Evolutionary conservation across 192 early-diverging fungal species (phyloP).

Genomic region (Anaeromyces robustus): DNA sequence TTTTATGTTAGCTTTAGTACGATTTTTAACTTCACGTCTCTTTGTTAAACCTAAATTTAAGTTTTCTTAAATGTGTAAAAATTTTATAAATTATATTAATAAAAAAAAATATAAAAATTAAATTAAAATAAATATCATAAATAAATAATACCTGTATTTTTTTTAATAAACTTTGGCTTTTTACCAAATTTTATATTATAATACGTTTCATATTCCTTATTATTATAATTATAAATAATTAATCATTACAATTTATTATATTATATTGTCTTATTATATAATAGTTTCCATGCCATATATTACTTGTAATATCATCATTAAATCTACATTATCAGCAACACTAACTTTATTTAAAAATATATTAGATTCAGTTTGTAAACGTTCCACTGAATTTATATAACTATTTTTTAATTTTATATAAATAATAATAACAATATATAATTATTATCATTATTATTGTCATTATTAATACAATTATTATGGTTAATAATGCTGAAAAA

Average conservation of each 20-base stretch:
- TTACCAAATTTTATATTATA: conserved; percentile 34
- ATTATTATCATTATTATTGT: no score
- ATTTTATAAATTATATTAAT: no score
- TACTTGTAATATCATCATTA: conserved; percentile 29
- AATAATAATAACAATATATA: no score
- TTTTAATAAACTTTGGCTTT: conserved; percentile 21
- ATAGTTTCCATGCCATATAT: no score
- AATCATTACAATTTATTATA: no score
- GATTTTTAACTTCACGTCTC: background rate
- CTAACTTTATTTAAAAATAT: conserved; percentile 19
- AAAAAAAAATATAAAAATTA: background rate
- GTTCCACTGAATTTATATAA: background rate
- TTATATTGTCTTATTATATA: no score
- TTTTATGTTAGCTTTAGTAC: background rate
- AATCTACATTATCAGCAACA: conserved; percentile 36
- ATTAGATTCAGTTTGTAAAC: conserved; percentile 17
- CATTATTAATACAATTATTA: no score
- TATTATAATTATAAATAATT: background rate
- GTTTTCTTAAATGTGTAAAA: background rate
- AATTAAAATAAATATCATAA: background rate
- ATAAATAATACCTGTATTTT: conserved; percentile 1
- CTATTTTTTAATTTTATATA: background rate
- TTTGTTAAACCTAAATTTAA: background rate
- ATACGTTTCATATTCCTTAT: conserved; percentile 32
- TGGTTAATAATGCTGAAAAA: no score